phyloP scores from a whole-genome alignment of 148 eudicot species.

The Persicaria tinctoria region DNA sequence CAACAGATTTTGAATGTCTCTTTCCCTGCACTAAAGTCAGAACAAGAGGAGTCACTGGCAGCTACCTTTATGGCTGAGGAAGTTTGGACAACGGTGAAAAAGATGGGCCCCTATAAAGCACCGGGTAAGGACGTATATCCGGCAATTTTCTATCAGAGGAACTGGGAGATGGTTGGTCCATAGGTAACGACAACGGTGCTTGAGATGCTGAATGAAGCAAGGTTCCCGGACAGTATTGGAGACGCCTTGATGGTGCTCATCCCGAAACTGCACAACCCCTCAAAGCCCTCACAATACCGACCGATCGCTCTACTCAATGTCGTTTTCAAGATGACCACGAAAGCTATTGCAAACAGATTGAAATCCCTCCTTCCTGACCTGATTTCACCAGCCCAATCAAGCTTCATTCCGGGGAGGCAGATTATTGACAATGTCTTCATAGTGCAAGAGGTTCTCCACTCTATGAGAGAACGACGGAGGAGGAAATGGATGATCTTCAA shows the following conservation, averaged over 20 bases:
- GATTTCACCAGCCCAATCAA: background rate
- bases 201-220: background rate
- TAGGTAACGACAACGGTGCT: background rate
- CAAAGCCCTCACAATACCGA: background rate
- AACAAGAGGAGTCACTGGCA: background rate
- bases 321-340: background rate
- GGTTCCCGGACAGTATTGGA: background rate
- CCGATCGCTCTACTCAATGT: background rate
- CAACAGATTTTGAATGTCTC: background rate
- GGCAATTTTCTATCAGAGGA: background rate
- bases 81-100: background rate
- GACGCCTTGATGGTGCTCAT: background rate
- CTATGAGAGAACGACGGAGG: background rate
- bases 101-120: background rate
- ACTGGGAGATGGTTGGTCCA: background rate
- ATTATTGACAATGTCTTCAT: background rate
- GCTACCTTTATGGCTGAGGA: background rate
- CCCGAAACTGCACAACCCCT: background rate
- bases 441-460: background rate
- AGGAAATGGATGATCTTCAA: background rate
- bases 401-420: background rate
- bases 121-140: background rate
- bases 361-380: background rate
- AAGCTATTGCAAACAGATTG: background rate
- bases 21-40: background rate